phyloP scores from a whole-genome alignment of 768 basidiomycete species.

The Xanthoconium stramineum region DNA sequence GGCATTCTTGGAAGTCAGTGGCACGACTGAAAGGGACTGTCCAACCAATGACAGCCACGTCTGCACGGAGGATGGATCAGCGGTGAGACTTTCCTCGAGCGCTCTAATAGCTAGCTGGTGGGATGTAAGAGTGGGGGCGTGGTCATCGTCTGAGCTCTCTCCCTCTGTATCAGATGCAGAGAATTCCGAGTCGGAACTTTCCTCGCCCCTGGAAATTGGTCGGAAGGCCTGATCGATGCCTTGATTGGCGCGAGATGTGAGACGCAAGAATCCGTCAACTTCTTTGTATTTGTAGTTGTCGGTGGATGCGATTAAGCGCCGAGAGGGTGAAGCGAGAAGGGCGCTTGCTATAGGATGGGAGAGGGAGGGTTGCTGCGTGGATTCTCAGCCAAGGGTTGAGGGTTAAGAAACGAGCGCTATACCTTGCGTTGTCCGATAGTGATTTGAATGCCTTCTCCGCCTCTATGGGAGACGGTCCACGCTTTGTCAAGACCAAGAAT shows the following conservation, averaged over 20 bases:
- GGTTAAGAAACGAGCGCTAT: not conserved
- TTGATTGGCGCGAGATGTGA: slow-evolving; percentile 42
- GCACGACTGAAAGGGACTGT: slow-evolving; percentile 60
- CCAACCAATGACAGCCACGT: slow-evolving; percentile 66
- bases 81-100: slow-evolving; percentile 53
- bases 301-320: slow-evolving; percentile 41
- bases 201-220: slow-evolving; percentile 39
- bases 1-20: slow-evolving; percentile 65
- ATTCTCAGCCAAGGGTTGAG: slow-evolving; percentile 4
- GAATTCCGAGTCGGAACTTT: slow-evolving; percentile 34
- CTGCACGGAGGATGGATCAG: slow-evolving; percentile 48
- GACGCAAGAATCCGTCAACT: slow-evolving; percentile 61
- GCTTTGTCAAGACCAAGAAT: slow-evolving; percentile 59
- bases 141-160: slow-evolving; percentile 36
- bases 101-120: slow-evolving; percentile 57
- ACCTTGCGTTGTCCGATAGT: slow-evolving; percentile 46
- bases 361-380: slow-evolving; percentile 44
- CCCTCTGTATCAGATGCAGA: slow-evolving; percentile 30
- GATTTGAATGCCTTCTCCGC: slow-evolving; percentile 63
- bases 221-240: slow-evolving; percentile 45
- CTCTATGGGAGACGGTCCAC: slow-evolving; percentile 48
- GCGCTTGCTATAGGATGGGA: slow-evolving; percentile 55
- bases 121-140: slow-evolving; percentile 39
- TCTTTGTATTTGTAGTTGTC: slow-evolving; percentile 53
- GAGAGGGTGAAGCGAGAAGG: slow-evolving; percentile 49